Evolutionary conservation across 2,329 filamentous ascomycete genomes (phyloP).

Genomic region (Trichoderma lentiforme): DNA sequence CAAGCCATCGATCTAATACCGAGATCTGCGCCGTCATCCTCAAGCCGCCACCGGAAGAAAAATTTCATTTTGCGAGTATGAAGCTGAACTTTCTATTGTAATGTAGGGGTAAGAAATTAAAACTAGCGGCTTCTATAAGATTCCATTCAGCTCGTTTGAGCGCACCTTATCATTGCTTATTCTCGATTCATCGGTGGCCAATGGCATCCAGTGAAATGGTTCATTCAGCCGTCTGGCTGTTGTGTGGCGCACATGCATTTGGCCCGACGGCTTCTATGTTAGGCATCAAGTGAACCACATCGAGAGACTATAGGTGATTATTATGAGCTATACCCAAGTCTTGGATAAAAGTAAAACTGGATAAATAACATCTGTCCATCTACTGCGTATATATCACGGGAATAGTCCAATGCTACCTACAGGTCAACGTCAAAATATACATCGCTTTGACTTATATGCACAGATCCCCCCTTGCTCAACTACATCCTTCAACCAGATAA

Average conservation of each 20-base stretch:
- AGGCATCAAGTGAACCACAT: background rate
- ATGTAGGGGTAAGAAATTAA: background rate
- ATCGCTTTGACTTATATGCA: background rate
- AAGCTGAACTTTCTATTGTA: background rate
- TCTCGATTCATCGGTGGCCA: background rate
- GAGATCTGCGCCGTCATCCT: constrained; percentile 2
- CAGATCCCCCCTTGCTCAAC: constrained; percentile 20
- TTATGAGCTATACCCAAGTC: background rate
- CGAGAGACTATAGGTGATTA: background rate
- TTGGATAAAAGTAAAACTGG: background rate
- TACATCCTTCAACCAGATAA: constrained; percentile 44
- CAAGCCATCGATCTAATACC: background rate
- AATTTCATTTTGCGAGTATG: background rate
- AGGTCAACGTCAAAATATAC: background rate
- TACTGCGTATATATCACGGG: background rate
- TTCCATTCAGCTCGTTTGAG: background rate
- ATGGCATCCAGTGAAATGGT: background rate
- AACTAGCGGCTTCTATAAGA: background rate
- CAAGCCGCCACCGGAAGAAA: background rate
- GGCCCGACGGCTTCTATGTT: background rate
- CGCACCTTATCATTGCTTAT: background rate
- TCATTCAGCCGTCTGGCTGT: background rate
- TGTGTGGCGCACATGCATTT: background rate
- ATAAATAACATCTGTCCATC: background rate
- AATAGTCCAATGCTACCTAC: background rate